Conservation (phyloP, 371 early-diverging fungal genomes). For the Batkoa obscura region DNA sequence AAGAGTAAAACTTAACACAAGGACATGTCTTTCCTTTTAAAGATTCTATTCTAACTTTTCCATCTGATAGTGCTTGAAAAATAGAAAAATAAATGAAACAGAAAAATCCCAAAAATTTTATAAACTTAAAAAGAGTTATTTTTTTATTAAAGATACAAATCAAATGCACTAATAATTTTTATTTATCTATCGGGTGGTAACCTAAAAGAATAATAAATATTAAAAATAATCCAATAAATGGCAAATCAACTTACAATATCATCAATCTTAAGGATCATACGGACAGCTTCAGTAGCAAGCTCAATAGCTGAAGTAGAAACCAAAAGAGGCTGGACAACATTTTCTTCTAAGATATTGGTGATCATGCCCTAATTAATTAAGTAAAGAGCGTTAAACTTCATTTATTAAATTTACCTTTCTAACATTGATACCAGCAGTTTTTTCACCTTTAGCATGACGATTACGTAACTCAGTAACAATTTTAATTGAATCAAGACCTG, state of each 20-base stretch:
- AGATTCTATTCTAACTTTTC: too few relatives aligned
- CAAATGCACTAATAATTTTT: too few relatives aligned
- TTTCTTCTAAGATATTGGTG: constrained; percentile 94
- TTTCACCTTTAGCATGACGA: constrained; percentile 84
- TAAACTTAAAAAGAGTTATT: too few relatives aligned
- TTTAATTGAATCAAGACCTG: constrained; percentile 91
- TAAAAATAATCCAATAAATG: too few relatives aligned
- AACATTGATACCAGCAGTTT: constrained; percentile 88
- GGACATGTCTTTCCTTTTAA: too few relatives aligned
- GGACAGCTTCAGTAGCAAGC: constrained; percentile 94
- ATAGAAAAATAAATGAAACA: too few relatives aligned
- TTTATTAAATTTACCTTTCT: constrained; percentile 40
- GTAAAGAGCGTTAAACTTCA: background rate
- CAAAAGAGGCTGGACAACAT: constrained; percentile 95
- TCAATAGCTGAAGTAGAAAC: constrained; percentile 93
- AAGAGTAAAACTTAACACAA: too few relatives aligned
- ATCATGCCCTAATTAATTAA: constrained; percentile 45
- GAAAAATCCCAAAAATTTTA: too few relatives aligned
- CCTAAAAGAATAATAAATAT: too few relatives aligned
- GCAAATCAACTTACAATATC: constrained; percentile 38
- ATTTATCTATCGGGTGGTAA: too few relatives aligned
- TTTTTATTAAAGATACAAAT: too few relatives aligned
- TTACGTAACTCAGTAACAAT: constrained; percentile 95
- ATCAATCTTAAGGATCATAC: constrained; percentile 97
- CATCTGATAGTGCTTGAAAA: too few relatives aligned